These are phyloP conservation scores for Cytospora leucostoma DNA, from an alignment of 2,329 filamentous ascomycete species.

Conservation along the genomic window DNA sequence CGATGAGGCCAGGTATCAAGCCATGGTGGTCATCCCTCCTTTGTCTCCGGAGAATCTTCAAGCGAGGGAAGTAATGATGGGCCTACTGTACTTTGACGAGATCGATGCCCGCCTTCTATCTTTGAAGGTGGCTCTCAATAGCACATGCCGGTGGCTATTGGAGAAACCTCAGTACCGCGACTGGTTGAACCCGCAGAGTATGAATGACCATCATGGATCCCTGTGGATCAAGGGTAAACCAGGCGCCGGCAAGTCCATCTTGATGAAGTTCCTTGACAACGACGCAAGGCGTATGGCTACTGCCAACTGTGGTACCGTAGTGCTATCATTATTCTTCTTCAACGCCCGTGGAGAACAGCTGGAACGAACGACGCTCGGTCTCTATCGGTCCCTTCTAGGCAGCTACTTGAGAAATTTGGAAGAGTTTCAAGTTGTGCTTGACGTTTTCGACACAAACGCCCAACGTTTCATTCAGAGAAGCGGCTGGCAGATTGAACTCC, in stretches of 20 bases:
- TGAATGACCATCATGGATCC: conserved; percentile 40
- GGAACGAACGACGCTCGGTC: conserved; percentile 48
- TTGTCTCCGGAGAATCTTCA: not conserved
- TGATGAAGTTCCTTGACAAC: conserved; percentile 45
- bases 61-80: not conserved
- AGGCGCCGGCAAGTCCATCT: conserved; percentile 48
- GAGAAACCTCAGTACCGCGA: not conserved
- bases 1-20: not conserved
- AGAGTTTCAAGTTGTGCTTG: conserved; percentile 39
- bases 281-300: conserved; percentile 16
- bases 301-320: conserved; percentile 27
- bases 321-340: conserved; percentile 53
- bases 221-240: conserved; percentile 52
- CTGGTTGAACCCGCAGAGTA: not conserved
- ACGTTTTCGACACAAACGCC: conserved; percentile 24
- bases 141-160: not conserved
- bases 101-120: not conserved
- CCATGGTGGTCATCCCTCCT: not conserved
- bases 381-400: conserved; percentile 52
- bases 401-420: conserved; percentile 44
- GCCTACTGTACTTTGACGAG: not conserved
- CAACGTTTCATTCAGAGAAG: not conserved
- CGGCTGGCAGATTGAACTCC: conserved; percentile 24
- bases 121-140: not conserved
- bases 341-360: conserved; percentile 46